phyloP scores from a whole-genome alignment of 306 rosid species.

The Benincasa hispida region DNA sequence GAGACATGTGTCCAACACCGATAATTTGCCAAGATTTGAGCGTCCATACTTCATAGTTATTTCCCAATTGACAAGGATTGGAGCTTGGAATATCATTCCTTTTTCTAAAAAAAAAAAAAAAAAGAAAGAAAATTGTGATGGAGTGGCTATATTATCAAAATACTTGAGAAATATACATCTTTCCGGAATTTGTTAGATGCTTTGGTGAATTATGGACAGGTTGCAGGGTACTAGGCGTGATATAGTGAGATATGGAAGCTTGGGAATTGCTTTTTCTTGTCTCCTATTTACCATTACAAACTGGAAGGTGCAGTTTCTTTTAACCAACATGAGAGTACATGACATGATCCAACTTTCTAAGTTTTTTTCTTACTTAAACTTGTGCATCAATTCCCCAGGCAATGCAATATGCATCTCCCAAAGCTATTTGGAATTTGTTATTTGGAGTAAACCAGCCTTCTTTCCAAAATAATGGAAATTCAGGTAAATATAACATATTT shows the following conservation, averaged over 20 bases:
- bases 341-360: not conserved
- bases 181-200: conserved; percentile 28
- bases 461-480: conserved; percentile 50
- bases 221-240: conserved; percentile 89
- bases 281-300: conserved; percentile 56
- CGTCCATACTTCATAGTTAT: not conserved
- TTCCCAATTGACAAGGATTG: not conserved
- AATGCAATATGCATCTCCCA: conserved; percentile 92
- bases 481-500: conserved; percentile 12
- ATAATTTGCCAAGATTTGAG: not conserved
- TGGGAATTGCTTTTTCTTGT: conserved; percentile 82
- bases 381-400: conserved; percentile 32
- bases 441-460: conserved; percentile 64
- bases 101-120: no score
- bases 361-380: not conserved
- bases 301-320: conserved; percentile 56
- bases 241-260: conserved; percentile 81
- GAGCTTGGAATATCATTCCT: not conserved
- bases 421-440: conserved; percentile 74
- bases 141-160: not conserved
- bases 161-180: conserved; percentile 10
- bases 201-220: conserved; percentile 78
- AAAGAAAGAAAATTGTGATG: no score
- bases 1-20: not conserved
- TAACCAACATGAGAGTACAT: not conserved